Percentiles rank a stretch among this genome's conserved stretches.
These are phyloP conservation scores for Phytopythium helicoides DNA, from an alignment of 352 stramenopile species.

Conservation along the genomic window DNA sequence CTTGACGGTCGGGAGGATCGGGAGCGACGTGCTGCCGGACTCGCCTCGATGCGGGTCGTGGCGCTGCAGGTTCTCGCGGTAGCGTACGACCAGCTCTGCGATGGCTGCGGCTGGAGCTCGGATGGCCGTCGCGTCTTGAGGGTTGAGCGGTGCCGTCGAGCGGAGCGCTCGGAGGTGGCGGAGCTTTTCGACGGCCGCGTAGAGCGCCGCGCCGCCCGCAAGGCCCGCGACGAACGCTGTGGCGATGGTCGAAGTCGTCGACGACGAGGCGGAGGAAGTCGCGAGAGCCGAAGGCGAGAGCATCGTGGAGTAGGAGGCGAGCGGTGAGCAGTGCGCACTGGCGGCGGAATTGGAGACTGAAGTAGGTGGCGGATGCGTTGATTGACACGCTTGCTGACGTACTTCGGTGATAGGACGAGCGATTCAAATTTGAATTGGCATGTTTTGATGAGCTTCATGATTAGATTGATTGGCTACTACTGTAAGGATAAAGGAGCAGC, in stretches of 20 bases:
- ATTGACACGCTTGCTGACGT: neutral
- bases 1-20: too few species aligned
- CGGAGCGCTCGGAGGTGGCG: slow-evolving; percentile 24
- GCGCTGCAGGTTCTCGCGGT: slow-evolving; percentile 53
- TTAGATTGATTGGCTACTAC: too few species aligned
- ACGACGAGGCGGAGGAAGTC: neutral
- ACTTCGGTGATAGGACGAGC: neutral
- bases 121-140: slow-evolving; percentile 39
- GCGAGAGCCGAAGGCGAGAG: neutral
- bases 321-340: neutral
- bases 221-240: slow-evolving; percentile 41
- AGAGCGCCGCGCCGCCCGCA: slow-evolving; percentile 33
- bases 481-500: too few species aligned
- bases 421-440: slow-evolving; percentile 4
- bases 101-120: slow-evolving; percentile 37
- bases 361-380: neutral
- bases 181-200: slow-evolving; percentile 34
- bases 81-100: slow-evolving; percentile 58
- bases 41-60: too few species aligned
- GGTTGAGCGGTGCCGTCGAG: slow-evolving; percentile 35
- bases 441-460: too few species aligned
- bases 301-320: too few species aligned
- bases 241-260: slow-evolving; percentile 16
- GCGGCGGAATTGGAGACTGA: slow-evolving; percentile 1
- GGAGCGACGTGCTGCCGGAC: too few species aligned